Base-by-base conservation (phyloP, 2,329 filamentous ascomycete genomes). In the Penicillium sp. region DNA sequence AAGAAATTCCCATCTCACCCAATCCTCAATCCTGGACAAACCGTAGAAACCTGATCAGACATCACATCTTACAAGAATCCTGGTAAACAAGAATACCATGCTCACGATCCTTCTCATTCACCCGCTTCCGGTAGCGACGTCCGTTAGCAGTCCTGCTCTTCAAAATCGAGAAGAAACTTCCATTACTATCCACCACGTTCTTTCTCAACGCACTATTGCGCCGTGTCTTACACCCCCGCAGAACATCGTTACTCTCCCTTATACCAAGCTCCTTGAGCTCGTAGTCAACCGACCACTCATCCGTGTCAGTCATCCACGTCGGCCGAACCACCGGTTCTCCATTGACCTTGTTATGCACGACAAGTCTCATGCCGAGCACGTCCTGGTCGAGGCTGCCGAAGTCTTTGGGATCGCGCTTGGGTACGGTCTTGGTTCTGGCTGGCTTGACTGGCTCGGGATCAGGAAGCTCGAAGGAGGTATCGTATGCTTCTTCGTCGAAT, bases 251-350 rank as follows among this genome's bases (percentile, higher is more conserved):
- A 1, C 78, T 79, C 9, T 73, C 70, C 0, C 55, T 37, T 3
- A 67, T 55, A 0, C 68, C 45, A 2, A 89, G 72, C 56, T 90
- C 85, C 40, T 78, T 76, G 42, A 96, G 70, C 32, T 82, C 77
- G 68, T 95, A 96, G 59, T 93, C 81, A n/a, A 96, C 73, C 0
- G 71, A 66, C 90, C 90, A 96, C 7, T 71, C 61, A 56, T 81
- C 76, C 0, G 60, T 19, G 13, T 60, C 29, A 0, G 45, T 66
- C 40, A 84, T 64, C 37, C 37, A 17, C 3, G 21, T 26, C 0
- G 88, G 86, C 3, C 88, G 82, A 0, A 72, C 63, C 1, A 88
- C 79, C 47, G 78, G 77, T 12, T 72, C 47, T 17, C 79, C 83
- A 61, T 93, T 84, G 47, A 95, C 78, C 55, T 78, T 80, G 72